Percentiles rank a stretch among this genome's conserved stretches.
phyloP scores from a whole-genome alignment of 805 yeast species.

The Kluyveromyces aestuarii region DNA sequence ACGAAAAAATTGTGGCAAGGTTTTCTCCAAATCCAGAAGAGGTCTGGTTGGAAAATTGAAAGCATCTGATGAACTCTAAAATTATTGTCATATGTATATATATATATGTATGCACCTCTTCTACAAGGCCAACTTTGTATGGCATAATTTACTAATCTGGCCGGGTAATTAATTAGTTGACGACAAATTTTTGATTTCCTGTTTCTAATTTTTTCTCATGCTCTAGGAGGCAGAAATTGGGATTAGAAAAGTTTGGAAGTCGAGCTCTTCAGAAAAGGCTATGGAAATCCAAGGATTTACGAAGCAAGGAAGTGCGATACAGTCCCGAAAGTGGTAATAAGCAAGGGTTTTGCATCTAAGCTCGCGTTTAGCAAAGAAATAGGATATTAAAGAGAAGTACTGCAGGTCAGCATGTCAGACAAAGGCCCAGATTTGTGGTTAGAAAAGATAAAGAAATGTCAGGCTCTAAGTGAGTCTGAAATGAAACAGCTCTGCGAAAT shows the following conservation, averaged over 20 bases:
- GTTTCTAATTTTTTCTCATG: background rate
- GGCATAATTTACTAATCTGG: background rate
- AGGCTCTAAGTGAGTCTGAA: slow-evolving; percentile 79
- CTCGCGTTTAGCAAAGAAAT: background rate
- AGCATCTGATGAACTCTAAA: too few species aligned
- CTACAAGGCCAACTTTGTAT: background rate
- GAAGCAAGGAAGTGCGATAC: background rate
- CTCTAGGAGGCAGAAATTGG: background rate
- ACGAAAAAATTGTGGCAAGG: slow-evolving; percentile 17
- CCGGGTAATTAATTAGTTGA: background rate
- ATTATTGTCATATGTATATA: too few species aligned
- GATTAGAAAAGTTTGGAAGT: background rate
- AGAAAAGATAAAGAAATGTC: slow-evolving; percentile 85
- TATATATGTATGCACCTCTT: background rate
- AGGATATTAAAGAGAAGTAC: background rate
- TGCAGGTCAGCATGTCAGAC: slow-evolving; percentile 37
- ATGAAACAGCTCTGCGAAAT: slow-evolving; percentile 95
- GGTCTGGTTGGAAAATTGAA: slow-evolving; percentile 21
- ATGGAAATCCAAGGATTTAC: background rate
- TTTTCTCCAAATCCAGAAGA: slow-evolving; percentile 25
- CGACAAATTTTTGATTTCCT: background rate
- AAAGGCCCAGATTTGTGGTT: slow-evolving; percentile 96
- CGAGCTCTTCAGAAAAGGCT: background rate
- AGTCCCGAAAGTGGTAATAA: background rate
- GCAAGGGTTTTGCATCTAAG: background rate